These are phyloP conservation scores for Pythium phragmitis DNA, from an alignment of 352 stramenopile species.

Conservation along the genomic window DNA sequence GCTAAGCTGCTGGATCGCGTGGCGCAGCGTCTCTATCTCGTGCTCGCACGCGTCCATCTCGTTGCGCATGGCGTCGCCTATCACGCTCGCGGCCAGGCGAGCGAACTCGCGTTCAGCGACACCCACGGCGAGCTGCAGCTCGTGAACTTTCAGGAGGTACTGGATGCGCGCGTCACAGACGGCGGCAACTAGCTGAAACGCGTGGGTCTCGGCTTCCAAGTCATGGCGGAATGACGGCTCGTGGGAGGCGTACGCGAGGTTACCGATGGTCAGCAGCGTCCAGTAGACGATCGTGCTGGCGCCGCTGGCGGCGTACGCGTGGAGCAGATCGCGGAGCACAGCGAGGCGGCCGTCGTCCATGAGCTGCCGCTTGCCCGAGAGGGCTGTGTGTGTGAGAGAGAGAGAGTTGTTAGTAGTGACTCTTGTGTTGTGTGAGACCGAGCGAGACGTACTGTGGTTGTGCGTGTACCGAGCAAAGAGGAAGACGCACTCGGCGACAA, in stretches of 20 bases:
- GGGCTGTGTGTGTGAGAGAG: slow-evolving; percentile 7
- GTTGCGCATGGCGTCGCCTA: slow-evolving; percentile 71
- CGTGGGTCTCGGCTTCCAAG: slow-evolving; percentile 24
- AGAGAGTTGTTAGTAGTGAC: not conserved
- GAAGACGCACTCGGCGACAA: slow-evolving; percentile 52
- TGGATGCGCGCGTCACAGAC: slow-evolving; percentile 42
- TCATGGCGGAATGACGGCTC: slow-evolving; percentile 18
- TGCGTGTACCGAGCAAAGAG: slow-evolving; percentile 56
- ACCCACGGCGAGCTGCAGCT: slow-evolving; percentile 44
- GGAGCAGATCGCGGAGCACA: slow-evolving; percentile 41
- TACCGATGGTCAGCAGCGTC: slow-evolving; percentile 48
- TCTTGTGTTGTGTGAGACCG: not conserved
- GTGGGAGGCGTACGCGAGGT: slow-evolving; percentile 42
- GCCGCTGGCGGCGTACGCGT: slow-evolving; percentile 31
- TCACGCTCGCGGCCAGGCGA: slow-evolving; percentile 43
- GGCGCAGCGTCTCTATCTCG: slow-evolving; percentile 38
- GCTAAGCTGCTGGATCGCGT: slow-evolving; percentile 37
- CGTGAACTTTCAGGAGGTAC: slow-evolving; percentile 46
- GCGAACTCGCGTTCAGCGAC: slow-evolving; percentile 32
- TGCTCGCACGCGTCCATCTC: slow-evolving; percentile 54
- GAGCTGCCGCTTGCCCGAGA: slow-evolving; percentile 38
- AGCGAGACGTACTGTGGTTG: slow-evolving; percentile 46
- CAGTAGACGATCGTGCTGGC: slow-evolving; percentile 55
- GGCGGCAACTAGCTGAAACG: slow-evolving; percentile 35
- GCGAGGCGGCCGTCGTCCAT: slow-evolving; percentile 35